These are phyloP conservation scores for Ophiostoma tasmaniense DNA, from an alignment of 2,329 filamentous ascomycete species.

Conservation along the genomic window DNA sequence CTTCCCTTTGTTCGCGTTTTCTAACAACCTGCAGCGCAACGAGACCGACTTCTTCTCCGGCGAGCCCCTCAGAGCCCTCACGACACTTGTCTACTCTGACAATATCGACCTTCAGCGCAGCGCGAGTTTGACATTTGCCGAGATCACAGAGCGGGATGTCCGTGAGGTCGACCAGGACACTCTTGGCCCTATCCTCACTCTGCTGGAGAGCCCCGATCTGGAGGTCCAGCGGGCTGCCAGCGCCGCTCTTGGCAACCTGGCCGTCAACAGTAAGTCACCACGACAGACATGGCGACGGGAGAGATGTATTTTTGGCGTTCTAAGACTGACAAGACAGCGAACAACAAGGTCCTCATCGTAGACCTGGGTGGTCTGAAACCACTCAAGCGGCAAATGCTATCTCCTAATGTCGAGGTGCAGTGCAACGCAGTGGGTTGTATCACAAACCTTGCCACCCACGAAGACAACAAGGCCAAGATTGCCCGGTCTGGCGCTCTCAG, in stretches of 20 bases:
- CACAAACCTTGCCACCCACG: constrained; percentile 93
- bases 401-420: constrained; percentile 93
- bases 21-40: constrained; percentile 53
- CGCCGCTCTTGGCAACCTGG: constrained; percentile 88
- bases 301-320: neutral
- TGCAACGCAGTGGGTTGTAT: constrained; percentile 99
- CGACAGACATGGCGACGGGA: neutral
- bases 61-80: constrained; percentile 85
- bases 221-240: constrained; percentile 96
- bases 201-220: constrained; percentile 90
- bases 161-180: constrained; percentile 91
- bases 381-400: constrained; percentile 97
- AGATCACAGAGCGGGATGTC: constrained; percentile 98
- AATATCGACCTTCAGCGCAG: constrained; percentile 97
- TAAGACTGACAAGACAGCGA: constrained; percentile 46
- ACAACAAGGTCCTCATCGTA: constrained; percentile 97
- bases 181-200: constrained; percentile 88
- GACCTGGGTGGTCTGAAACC: constrained; percentile 81
- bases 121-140: constrained; percentile 95
- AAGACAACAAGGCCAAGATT: constrained; percentile 99
- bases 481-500: constrained; percentile 87
- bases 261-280: constrained; percentile 74
- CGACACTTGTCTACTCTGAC: constrained; percentile 94
- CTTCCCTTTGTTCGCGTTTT: neutral
- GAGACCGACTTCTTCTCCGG: constrained; percentile 98